A percentile compares a stretch with the other conserved stretches of the same genome.
These are phyloP conservation scores for Galeopsis tetrahit DNA, from an alignment of 257 asterid species.

Conservation along the genomic window DNA sequence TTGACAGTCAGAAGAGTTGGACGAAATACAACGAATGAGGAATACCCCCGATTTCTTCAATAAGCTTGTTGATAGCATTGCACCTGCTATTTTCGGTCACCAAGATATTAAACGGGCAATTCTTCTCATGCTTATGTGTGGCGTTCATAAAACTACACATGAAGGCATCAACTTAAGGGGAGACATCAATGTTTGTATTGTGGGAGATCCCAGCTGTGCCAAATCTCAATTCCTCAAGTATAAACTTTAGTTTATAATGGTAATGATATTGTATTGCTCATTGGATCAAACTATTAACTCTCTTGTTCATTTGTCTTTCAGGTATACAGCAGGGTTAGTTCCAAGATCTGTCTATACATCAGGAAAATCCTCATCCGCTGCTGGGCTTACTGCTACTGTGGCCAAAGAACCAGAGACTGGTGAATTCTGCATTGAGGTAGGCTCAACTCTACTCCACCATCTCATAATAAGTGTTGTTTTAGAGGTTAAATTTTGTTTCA, in stretches of 20 bases:
- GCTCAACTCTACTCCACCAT: neutral
- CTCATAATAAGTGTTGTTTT: no score
- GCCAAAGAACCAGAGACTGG: constrained; percentile 99
- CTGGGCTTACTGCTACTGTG: constrained; percentile 98
- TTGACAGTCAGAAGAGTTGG: constrained; percentile 74
- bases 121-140: constrained; percentile 97
- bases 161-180: constrained; percentile 99
- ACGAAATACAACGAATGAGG: constrained; percentile 71
- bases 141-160: constrained; percentile 90
- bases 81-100: constrained; percentile 92
- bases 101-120: constrained; percentile 96
- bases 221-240: constrained; percentile 98
- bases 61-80: constrained; percentile 93
- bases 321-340: constrained; percentile 86
- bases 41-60: constrained; percentile 86
- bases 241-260: constrained; percentile 23
- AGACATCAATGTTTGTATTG: constrained; percentile 95
- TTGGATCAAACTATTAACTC: constrained; percentile 19
- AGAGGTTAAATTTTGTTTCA: no score
- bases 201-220: constrained; percentile 99
- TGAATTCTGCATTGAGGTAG: constrained; percentile 98
- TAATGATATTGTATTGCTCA: constrained; percentile 6
- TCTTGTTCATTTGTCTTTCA: constrained; percentile 36
- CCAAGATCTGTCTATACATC: constrained; percentile 98
- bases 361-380: constrained; percentile 98